Evolutionary conservation across 768 basidiomycete species (phyloP).

Genomic region (Trametes cinnabarina): DNA sequence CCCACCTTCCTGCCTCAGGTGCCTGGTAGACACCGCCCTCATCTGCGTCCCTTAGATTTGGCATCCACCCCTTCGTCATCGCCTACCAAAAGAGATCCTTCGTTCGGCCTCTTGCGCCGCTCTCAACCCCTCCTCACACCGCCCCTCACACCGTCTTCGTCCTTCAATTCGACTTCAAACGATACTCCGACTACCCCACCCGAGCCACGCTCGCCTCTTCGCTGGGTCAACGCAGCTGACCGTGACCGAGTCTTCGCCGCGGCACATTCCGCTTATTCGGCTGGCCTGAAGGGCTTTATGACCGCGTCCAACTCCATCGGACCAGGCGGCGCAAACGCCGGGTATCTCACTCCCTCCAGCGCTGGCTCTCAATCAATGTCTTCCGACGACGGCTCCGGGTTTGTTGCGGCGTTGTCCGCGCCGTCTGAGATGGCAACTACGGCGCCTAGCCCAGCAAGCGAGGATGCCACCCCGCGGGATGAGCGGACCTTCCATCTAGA

Average conservation of each 20-base stretch:
- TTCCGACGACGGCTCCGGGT: constrained; percentile 15
- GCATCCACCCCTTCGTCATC: constrained; percentile 25
- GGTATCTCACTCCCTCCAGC: constrained; percentile 22
- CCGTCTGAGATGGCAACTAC: background rate
- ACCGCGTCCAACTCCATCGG: background rate
- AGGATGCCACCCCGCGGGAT: constrained; percentile 20
- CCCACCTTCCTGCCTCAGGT: constrained; percentile 32
- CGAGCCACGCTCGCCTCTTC: constrained; percentile 18
- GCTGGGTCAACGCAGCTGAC: constrained; percentile 14
- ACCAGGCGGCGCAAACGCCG: constrained; percentile 8
- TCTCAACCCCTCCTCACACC: constrained; percentile 53
- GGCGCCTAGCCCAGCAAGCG: constrained; percentile 7
- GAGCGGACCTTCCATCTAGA: constrained; percentile 8
- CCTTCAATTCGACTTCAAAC: constrained; percentile 39
- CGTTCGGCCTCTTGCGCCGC: constrained; percentile 20
- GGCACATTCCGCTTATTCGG: constrained; percentile 5
- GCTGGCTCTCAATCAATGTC: constrained; percentile 19
- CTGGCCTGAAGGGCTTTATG: constrained; percentile 11
- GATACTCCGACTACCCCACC: constrained; percentile 27
- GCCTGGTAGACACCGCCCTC: constrained; percentile 29
- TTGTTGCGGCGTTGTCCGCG: background rate
- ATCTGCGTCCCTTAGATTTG: constrained; percentile 35
- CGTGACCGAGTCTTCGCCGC: constrained; percentile 2
- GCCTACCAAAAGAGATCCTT: constrained; percentile 19
- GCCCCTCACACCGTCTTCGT: constrained; percentile 68